Percentiles rank a stretch among this genome's conserved stretches.
Evolutionary conservation across 805 yeast species (phyloP).

Genomic region (Teunomyces barrocoloradensis): DNA sequence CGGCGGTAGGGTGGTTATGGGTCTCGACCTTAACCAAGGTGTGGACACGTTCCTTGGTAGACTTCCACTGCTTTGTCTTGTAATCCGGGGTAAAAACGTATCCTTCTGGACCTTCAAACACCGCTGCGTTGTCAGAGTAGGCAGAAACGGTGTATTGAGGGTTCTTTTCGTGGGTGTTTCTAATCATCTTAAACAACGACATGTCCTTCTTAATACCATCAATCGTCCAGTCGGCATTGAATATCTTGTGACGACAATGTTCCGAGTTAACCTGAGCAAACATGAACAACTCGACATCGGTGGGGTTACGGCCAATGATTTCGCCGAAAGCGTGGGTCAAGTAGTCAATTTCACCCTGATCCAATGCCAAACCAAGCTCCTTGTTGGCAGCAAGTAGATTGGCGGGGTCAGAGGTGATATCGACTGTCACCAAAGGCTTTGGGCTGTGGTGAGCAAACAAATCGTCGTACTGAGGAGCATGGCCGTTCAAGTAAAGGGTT

Average conservation of each 20-base stretch:
- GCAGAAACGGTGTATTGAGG: constrained; percentile 89
- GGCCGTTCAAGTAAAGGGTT: constrained; percentile 49
- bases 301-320: constrained; percentile 80
- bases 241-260: constrained; percentile 98
- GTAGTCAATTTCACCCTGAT: constrained; percentile 88
- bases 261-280: constrained; percentile 99
- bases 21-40: constrained; percentile 96
- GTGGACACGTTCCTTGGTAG: constrained; percentile 75
- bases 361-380: constrained; percentile 89
- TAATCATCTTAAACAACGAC: constrained; percentile 89
- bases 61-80: constrained; percentile 66
- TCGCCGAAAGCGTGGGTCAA: constrained; percentile 78
- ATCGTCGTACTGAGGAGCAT: constrained; percentile 65
- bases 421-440: constrained; percentile 76
- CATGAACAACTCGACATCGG: constrained; percentile 97
- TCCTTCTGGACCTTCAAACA: constrained; percentile 79
- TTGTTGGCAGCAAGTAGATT: constrained; percentile 75
- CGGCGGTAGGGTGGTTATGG: constrained; percentile 99
- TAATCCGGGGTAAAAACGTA: constrained; percentile 78
- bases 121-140: constrained; percentile 97
- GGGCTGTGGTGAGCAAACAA: constrained; percentile 78
- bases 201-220: constrained; percentile 73
- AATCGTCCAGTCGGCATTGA: constrained; percentile 97
- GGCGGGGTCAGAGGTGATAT: constrained; percentile 53
- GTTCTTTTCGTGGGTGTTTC: constrained; percentile 81